Base-by-base conservation (phyloP, 768 basidiomycete species). In the Suillus spraguei region DNA sequence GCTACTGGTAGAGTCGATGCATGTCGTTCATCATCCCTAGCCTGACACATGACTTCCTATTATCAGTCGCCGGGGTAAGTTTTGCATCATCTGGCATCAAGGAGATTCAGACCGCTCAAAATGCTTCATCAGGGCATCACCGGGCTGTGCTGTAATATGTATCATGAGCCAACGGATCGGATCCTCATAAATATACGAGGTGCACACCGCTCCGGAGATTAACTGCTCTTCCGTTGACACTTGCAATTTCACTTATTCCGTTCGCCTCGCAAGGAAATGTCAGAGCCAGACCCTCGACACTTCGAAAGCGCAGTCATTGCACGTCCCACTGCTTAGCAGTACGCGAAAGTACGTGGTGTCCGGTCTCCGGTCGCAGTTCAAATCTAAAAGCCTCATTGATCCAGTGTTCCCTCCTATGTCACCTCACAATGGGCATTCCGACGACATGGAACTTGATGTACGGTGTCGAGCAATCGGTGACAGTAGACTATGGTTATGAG, bases 1-100 rank as follows among this genome's bases (percentile, higher is more conserved):
- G 49, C 33, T 8, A 13, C 33, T 24, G 44, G 56, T 36, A 58
- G 47, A 39, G 47, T 39, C 66, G 2, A 76, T 49, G 14, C 36
- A 44, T 8, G 28, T 24, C 10, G 22, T 16, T 49, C 33, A 33
- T 33, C 13, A 67, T n/a, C 20, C 36, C 5, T 65, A 90, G 87
- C 75, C 85, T 90, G 84, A 75, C 90, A 4, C 86, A 85, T 61
- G 87, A 91, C 66, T 22, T 32, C 59, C 16, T 50, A 17, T n/a
- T 17, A 60, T 55, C 61, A 86, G 84, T 84, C 81, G 59, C 81
- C 85, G 65, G 84, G 78, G 84, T 86, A 68, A 66, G 83, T 65
- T 53, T 56, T 13, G n/a, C 36, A 38, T 13, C 5, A 13, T n/a
- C 35, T 60, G 50, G 28, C 64, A 17, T 24, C 14, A 53, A 55